Base-by-base conservation (phyloP, 2,329 filamentous ascomycete genomes). In the Graphilbum fragrans region DNA sequence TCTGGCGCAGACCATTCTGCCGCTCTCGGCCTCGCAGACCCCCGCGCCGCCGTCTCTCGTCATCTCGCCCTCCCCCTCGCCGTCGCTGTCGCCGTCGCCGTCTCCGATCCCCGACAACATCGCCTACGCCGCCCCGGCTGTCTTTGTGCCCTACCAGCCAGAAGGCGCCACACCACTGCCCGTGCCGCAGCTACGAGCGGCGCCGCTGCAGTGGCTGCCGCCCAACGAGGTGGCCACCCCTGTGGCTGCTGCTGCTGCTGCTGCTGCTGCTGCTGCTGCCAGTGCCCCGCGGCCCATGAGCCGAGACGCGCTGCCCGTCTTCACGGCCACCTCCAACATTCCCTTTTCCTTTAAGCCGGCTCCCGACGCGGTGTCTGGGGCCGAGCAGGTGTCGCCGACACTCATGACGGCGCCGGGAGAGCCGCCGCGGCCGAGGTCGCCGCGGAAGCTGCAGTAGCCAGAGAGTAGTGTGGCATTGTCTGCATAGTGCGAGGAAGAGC, bases 81-180 rank as follows among this genome's bases (percentile, higher is more conserved):
- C 46, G 2, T 35, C 46, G 5, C 47, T 45, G 20, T 45, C 46
- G 14, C 31, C 46, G 16, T 31, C 29, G 29, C 29, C 32, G 32
- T 34, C 32, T 18, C 16, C 38, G 8, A 18, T 23, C 19, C 5
- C 18, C 37, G 17, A 18, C 37, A 8, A 23, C 17, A 25, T 31
- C 19, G 16, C 11, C 4, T 2, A 16, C 5, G 18, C 50, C 5
- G 49, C 52, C 7, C 45, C 54, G 1, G 64, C 69, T 39, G 51
- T 68, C 19, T 77, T 77, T 45, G 59, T 77, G 20, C 63, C 63
- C 0, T 76, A 75, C 46, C 68, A 76, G 44, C 71, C 73, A 0
- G 65, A 72, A n/a, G 73, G 72, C 0, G 66, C 70, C 1, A 45
- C 58, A 0, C 61, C 71, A 1, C 52, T 56, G 4, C 40, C 63